Evolutionary conservation across 2,329 filamentous ascomycete genomes (phyloP), one percentile per base, ranked within the genome.

Genomic region (Clonostachys sp.): DNA sequence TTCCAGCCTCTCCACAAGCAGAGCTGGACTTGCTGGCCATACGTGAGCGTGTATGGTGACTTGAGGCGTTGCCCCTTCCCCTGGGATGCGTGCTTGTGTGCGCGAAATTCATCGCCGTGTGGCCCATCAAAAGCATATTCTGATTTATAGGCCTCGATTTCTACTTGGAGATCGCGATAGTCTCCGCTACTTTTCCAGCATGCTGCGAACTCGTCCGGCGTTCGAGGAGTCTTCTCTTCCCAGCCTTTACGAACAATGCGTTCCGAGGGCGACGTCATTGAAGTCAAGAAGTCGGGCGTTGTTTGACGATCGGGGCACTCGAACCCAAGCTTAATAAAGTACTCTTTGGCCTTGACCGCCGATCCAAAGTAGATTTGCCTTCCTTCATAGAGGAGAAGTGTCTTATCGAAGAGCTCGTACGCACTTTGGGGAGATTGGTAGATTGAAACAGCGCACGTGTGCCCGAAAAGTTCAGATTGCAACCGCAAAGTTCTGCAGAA

Each of bases 351-450:
- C 50, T 83, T 69, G 6, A 71, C 63, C 53, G 72, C 67, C 0
- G 82, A 74, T 0, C 84, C 84, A 52, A 84, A 87, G 65, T 77
- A 88, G 42, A 86, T 73, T 53, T 87, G 63, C 51, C 81, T 80
- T 42, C 84, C 84, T 49, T 81, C 75, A 42, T 87, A 83, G 5
- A 88, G 72, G 9, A 88, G 75, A 0, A 87, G 69, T 0, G 86
- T 83, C 57, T 87, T 88, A 59, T 88, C 83, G 58, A 88, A 87
- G 0, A 83, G 71, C 20, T 85, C 70, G 58, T 86, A 87, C 49
- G 88, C 86, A 24, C 77, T 81, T 47, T 88, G 84, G 6, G 82
- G 81, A 3, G 85, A 84, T 57, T 88, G 85, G 58, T 89, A 88
- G 0, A 87, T 68, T 0, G 82, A 84, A 12, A 85, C 80, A 42